Conservation (phyloP, 1,284 basidiomycete genomes). For the Ceratobasidium papillatum region DNA sequence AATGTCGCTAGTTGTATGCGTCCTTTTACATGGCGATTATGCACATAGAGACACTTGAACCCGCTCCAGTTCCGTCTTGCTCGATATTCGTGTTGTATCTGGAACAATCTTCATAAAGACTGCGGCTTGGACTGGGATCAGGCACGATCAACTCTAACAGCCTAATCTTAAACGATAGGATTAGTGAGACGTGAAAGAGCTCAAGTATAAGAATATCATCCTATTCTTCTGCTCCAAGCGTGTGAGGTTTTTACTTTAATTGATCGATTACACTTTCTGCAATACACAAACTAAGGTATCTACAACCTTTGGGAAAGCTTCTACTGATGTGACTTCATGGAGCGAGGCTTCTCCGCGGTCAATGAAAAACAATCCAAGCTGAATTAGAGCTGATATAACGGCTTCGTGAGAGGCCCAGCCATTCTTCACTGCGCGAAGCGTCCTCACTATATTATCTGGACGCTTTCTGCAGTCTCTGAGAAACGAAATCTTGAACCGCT, state of each 20-base stretch:
- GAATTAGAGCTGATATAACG: neutral
- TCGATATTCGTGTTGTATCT: no score
- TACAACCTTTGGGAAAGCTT: neutral
- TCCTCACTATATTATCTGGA: neutral
- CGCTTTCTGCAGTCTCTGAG: neutral
- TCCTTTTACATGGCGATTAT: no score
- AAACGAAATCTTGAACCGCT: neutral
- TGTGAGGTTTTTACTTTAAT: neutral
- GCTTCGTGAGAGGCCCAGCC: neutral
- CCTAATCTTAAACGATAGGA: no score
- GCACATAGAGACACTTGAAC: no score
- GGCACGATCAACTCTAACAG: no score
- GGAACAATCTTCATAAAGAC: no score
- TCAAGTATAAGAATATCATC: neutral
- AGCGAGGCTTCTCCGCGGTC: neutral
- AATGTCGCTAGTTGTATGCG: no score
- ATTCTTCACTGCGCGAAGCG: neutral
- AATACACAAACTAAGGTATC: neutral
- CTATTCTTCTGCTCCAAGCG: neutral
- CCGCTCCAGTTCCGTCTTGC: no score
- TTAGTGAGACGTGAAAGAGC: no score
- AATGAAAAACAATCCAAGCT: slow-evolving; percentile 4
- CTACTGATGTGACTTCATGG: neutral
- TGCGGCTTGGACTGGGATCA: no score
- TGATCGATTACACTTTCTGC: neutral